These are phyloP conservation scores for Thielaviopsis populi DNA, from an alignment of 2,329 filamentous ascomycete species.

Conservation along the genomic window DNA sequence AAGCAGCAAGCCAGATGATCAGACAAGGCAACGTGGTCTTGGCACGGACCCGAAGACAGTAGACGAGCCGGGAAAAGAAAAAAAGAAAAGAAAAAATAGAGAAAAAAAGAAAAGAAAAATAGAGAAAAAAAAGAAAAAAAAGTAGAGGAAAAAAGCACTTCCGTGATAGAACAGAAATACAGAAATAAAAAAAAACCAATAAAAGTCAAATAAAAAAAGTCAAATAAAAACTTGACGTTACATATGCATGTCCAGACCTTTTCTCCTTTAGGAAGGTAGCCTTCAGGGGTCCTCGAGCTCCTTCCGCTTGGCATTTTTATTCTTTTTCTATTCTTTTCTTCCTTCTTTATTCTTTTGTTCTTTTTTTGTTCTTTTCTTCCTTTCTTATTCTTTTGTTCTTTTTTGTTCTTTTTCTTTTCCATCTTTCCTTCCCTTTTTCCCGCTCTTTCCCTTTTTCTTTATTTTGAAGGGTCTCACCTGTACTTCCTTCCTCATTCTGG, in stretches of 20 bases:
- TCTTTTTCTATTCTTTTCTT: not conserved
- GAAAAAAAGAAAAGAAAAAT: too few relatives aligned
- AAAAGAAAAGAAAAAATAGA: not conserved
- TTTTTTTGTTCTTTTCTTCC: not conserved
- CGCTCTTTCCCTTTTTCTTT: not conserved
- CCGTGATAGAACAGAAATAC: not conserved
- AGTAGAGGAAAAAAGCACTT: not conserved
- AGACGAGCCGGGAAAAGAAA: too few relatives aligned
- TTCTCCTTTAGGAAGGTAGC: constrained; percentile 3
- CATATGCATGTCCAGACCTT: not conserved
- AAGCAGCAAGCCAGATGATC: not conserved
- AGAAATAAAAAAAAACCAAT: not conserved
- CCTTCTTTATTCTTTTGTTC: not conserved
- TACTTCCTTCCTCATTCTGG: not conserved
- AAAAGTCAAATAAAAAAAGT: not conserved
- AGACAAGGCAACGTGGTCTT: not conserved
- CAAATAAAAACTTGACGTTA: not conserved
- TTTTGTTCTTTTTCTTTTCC: not conserved
- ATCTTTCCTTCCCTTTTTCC: not conserved
- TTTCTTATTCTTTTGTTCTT: not conserved
- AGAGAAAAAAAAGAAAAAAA: not conserved
- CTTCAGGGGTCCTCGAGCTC: not conserved
- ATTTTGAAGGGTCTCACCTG: too few relatives aligned
- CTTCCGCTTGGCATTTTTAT: not conserved
- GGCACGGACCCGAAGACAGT: not conserved